Conservation (phyloP, 768 basidiomycete species). For the Leccinum boreale region DNA sequence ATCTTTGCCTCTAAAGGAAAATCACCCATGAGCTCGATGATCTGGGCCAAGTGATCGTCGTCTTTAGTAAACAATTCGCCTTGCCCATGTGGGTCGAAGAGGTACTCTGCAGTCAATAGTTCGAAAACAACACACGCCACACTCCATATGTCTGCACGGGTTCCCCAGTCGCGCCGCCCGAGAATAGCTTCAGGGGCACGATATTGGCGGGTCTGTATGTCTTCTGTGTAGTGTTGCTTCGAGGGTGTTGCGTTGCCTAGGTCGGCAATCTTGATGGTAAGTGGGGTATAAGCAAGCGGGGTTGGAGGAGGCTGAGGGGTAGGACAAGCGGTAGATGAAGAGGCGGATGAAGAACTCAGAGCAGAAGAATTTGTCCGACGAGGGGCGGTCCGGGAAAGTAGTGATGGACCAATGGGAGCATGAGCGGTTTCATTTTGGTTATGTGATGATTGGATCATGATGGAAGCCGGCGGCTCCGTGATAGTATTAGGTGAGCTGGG, state of each 20-base stretch:
- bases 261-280: conserved; percentile 92
- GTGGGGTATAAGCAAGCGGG: conserved; percentile 36
- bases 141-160: conserved; percentile 87
- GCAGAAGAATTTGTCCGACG: conserved; percentile 11
- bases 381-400: conserved; percentile 66
- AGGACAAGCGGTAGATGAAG: conserved; percentile 19
- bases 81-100: conserved; percentile 87
- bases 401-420: conserved; percentile 42
- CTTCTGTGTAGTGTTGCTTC: conserved; percentile 88
- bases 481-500: neutral
- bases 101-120: conserved; percentile 84
- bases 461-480: conserved; percentile 15
- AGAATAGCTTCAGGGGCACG: conserved; percentile 93
- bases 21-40: conserved; percentile 88
- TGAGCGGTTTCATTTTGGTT: conserved; percentile 16
- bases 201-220: conserved; percentile 96
- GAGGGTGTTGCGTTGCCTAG: conserved; percentile 92
- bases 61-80: conserved; percentile 84
- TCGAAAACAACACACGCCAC: conserved; percentile 91
- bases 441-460: conserved; percentile 26
- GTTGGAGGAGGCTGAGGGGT: conserved; percentile 24
- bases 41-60: conserved; percentile 95
- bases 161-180: conserved; percentile 83
- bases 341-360: conserved; percentile 21
- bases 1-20: conserved; percentile 69